Evolutionary conservation across 441 rosid species (phyloP), one percentile per base, ranked within the genome.

Genomic region (Populus hybrid): DNA sequence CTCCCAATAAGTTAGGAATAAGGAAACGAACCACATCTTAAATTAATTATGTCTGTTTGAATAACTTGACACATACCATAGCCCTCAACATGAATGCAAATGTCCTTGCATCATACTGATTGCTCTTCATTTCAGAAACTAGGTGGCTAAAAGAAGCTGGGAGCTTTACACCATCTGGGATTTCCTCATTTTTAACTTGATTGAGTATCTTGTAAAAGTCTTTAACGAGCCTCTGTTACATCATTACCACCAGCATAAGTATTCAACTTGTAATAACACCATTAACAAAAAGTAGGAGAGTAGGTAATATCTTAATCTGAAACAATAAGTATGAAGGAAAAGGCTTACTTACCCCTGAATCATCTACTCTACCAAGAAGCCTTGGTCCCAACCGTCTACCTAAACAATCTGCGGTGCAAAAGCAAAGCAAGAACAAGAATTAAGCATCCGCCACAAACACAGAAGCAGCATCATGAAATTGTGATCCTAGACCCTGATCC

Each of bases 311-410:
- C 1, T 14, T 34, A 71, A 57, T 26, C 34, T 50, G 73, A 59
- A 63, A 69, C n/a, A 79, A 20, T 6, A 40, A 26, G 46, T 1
- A 24, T 8, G 24, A 67, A 78, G 70, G 59, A 74, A 81, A 81
- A 42, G 75, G 75, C 72, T 66, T 63, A 70, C 80, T 90, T 91
- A 95, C 99, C 95, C 86, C 99, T 67, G 99, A 95, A 87, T 90
- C 97, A 90, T 95, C 98, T 79, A 80, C 90, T 83, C 93, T 89
- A 67, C 96, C 94, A 67, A 96, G 97, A 87, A 97, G 83, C 84
- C 88, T 91, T 63, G 99, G 99, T 87, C 99, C 99, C 77, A 91
- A 86, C 81, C 97, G 90, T 87, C 99, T 89, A 77, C 98, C 98
- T 88, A 97, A 91, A 90, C 99, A 97, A 92, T 90, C 99, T 97